Evolutionary conservation across 306 rosid genomes (phyloP).

Genomic region (Cotoneaster glaucophyllus): DNA sequence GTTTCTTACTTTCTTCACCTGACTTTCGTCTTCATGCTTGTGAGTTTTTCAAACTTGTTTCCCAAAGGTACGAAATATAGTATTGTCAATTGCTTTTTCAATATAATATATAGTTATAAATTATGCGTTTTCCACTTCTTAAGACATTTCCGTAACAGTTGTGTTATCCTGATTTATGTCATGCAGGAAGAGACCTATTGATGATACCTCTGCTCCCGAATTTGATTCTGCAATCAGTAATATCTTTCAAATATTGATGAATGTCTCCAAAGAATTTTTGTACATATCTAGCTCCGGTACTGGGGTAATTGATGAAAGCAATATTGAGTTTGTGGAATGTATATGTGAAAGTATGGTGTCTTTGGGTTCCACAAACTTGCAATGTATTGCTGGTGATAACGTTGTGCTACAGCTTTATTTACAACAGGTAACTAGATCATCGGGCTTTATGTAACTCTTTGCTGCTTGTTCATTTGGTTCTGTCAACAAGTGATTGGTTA

Average conservation of each 20-base stretch:
- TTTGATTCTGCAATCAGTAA: conserved; percentile 68
- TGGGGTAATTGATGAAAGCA: conserved; percentile 57
- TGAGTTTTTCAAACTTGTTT: conserved; percentile 87
- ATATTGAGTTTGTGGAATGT: conserved; percentile 70
- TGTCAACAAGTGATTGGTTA: neutral
- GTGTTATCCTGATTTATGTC: conserved; percentile 15
- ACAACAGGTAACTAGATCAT: conserved; percentile 55
- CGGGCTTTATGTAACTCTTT: neutral
- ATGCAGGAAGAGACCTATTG: conserved; percentile 77
- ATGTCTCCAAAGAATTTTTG: conserved; percentile 67
- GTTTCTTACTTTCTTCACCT: conserved; percentile 78
- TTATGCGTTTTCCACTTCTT: neutral
- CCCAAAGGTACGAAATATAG: conserved; percentile 57
- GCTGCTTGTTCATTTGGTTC: neutral
- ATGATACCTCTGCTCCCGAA: conserved; percentile 64
- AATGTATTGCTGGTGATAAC: conserved; percentile 65
- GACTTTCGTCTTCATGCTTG: conserved; percentile 95
- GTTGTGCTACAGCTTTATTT: conserved; percentile 50
- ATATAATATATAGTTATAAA: neutral
- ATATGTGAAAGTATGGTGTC: conserved; percentile 88
- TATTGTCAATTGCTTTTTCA: conserved; percentile 5
- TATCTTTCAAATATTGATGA: conserved; percentile 70
- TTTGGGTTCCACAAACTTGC: conserved; percentile 79
- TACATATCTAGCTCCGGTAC: conserved; percentile 43
- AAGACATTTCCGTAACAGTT: conserved; percentile 10